Percentiles rank a stretch among this genome's conserved stretches.
Evolutionary conservation across 441 rosid species (phyloP).

Genomic region (Pelargonium cotyledonis): DNA sequence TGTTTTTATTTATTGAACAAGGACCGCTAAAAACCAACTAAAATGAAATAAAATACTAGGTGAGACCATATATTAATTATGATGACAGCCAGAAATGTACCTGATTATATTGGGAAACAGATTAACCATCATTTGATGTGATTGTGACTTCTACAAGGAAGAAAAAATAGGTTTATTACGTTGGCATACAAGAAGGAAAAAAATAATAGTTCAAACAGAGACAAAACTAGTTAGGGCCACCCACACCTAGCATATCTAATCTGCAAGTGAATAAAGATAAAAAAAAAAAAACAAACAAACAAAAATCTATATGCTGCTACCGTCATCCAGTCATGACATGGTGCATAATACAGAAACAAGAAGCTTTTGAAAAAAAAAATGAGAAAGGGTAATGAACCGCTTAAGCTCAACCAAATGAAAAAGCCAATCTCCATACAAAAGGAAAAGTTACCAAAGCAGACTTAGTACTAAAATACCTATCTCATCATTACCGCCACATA

Average conservation of each 20-base stretch:
- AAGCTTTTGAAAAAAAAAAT: background rate
- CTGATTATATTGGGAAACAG: background rate
- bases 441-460: background rate
- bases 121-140: background rate
- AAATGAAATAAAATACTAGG: too few relatives aligned
- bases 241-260: background rate
- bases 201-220: background rate
- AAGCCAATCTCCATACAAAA: too few relatives aligned
- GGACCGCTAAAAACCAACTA: too few relatives aligned
- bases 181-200: background rate
- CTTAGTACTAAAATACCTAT: background rate
- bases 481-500: background rate
- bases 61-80: too few relatives aligned
- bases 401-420: background rate
- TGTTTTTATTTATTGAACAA: too few relatives aligned
- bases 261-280: background rate
- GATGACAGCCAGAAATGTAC: background rate
- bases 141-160: too few relatives aligned
- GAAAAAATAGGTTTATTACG: background rate
- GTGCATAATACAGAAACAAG: background rate
- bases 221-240: background rate
- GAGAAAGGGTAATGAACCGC: background rate
- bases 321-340: background rate
- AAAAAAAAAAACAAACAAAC: background rate
- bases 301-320: background rate